Evolutionary conservation across 2,329 filamentous ascomycete species (phyloP), one percentile per base, ranked within the genome.

Genomic region (Aspergillus sp.): DNA sequence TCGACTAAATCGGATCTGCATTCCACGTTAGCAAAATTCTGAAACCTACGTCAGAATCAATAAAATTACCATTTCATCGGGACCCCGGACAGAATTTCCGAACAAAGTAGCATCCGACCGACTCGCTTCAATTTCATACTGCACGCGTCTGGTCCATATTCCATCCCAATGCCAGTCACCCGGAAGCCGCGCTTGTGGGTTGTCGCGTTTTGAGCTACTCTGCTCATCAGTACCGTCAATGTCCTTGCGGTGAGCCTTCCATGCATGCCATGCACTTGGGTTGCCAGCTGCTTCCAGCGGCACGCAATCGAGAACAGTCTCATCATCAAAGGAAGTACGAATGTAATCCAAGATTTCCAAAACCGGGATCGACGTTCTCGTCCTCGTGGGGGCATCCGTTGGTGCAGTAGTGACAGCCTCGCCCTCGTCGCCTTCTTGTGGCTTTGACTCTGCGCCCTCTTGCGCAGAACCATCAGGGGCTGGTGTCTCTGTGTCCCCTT

Each of bases 111-210:
- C 79, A 64, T 98, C 93, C 1, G 90, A 90, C 50, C 91, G 77
- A 68, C 91, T 96, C 9, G 84, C 82, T 51, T 88, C 84, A 44
- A 97, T 85, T 17, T 89, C 89, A 72, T 89, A 90, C 73, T 86
- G 88, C 1, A 96, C 93, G 55, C 93, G 84, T 63, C 93, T 89
- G 71, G 96, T 90, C 93, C 93, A 99, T 0, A 98, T 93, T 0
- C 93, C 93, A 68, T 96, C 91, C 93, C 93, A 98, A 70, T 96
- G 96, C 93, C 93, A 98, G 67, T 96, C 89, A 6, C 89, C 90
- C 0, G 91, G 91, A 50, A 83, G 81, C 59, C 87, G 77, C 37
- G 75, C 68, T 62, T 71, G 72, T 52, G 68, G 78, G 59, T 76
- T 84, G 71, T 70, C 77, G 77, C 59, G 75, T 67, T 74, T 83